These are phyloP conservation scores for Corylus heterophylla DNA, from an alignment of 306 rosid species.

Conservation along the genomic window DNA sequence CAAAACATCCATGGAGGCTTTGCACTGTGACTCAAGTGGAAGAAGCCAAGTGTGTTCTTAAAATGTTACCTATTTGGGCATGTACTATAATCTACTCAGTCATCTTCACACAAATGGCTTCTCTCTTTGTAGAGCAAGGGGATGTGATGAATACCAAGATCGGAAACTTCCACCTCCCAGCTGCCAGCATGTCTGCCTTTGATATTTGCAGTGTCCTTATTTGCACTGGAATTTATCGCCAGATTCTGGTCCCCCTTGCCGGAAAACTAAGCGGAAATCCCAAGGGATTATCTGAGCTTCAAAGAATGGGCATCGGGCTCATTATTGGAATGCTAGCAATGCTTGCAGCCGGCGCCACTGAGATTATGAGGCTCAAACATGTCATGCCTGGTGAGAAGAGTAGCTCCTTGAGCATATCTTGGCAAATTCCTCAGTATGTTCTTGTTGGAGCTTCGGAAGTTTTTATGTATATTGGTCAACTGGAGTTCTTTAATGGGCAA, in stretches of 20 bases:
- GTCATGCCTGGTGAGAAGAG: constrained; percentile 31
- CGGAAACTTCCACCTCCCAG: constrained; percentile 45
- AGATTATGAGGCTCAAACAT: constrained; percentile 33
- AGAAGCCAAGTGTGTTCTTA: constrained; percentile 61
- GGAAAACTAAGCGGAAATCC: constrained; percentile 46
- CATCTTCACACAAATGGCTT: constrained; percentile 69
- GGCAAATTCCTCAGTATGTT: constrained; percentile 57
- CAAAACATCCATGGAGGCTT: constrained; percentile 41
- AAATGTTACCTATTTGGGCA: constrained; percentile 62
- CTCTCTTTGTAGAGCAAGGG: constrained; percentile 67
- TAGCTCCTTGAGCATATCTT: constrained; percentile 43
- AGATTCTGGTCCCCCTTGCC: constrained; percentile 37
- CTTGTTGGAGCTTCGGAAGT: constrained; percentile 65
- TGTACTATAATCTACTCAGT: constrained; percentile 68
- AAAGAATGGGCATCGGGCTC: constrained; percentile 63
- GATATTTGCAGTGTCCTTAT: constrained; percentile 54
- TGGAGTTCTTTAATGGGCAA: constrained; percentile 58
- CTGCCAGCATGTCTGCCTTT: constrained; percentile 65
- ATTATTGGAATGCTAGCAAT: constrained; percentile 53
- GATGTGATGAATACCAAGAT: constrained; percentile 50
- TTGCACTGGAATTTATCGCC: constrained; percentile 48
- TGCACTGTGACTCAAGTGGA: constrained; percentile 71
- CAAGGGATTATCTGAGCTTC: constrained; percentile 52
- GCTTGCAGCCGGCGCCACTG: constrained; percentile 55
- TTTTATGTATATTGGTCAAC: constrained; percentile 57